Base-by-base conservation (phyloP, 805 yeast genomes). In the Hanseniaspora thailandica region DNA sequence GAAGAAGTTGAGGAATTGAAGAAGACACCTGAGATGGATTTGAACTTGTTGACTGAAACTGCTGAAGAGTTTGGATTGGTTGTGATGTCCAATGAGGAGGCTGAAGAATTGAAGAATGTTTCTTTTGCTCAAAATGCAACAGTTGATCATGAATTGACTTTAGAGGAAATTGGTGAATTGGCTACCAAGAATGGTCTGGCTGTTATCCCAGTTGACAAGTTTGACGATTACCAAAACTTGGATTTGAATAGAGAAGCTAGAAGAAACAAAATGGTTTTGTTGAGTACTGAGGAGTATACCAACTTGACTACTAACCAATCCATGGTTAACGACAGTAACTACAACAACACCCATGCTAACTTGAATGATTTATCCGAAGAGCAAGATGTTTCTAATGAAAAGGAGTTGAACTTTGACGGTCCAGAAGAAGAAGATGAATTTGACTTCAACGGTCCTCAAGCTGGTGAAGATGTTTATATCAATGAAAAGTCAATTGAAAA, bases 81-180 rank as follows among this genome's bases (percentile, higher is more conserved):
- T 9, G 20, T 60, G 8, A 55, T 60, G 10, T 45, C 59, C 3
- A 45, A 53, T 20, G 55, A 54, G 4, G 55, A 56, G 15, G 45
- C 48, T 17, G 43, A 54, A n/a, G 53, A 52, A 6, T 45, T 51
- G n/a, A 44, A 35, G 28, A 30, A 26, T n/a, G 39, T 47, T 15
- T 23, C 31, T 26, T 15, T 33, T 35, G 20, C 5, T 10, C 19
- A 33, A 33, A 5, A 33, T 26, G 7, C 31, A n/a, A n/a, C n/a
- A n/a, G 20, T 43, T 4, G 45, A 54, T 30, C 53, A 41, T 20
- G 60, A 52, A 19, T 41, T 58, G 17, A 47, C 47, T 25, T 25
- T 45, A 9, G 45, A 44, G 17, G 22, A 36, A 12, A 31, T 45
- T 9, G 47, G 51, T 3, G 41, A 47, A 38, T 17, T 23, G 5